Percentiles rank a stretch among this genome's conserved stretches.
Evolutionary conservation across 352 stramenopile species (phyloP).

Genomic region (Phytophthora pistaciae): DNA sequence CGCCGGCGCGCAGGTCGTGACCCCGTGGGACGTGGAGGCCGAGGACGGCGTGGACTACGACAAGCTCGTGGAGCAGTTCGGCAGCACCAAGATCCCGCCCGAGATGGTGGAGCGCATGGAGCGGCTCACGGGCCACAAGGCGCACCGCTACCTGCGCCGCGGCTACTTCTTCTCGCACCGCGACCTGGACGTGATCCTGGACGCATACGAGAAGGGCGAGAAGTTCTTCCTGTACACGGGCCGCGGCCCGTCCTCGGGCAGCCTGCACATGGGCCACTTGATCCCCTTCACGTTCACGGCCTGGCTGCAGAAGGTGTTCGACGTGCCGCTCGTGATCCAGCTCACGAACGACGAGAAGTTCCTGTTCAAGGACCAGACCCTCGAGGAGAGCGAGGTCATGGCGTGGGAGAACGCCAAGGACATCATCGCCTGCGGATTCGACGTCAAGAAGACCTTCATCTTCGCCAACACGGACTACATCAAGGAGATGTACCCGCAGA

Average conservation of each 20-base stretch:
- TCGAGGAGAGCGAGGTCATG: conserved; percentile 92
- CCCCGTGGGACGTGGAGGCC: conserved; percentile 95
- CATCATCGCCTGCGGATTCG: conserved; percentile 99
- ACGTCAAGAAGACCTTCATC: conserved; percentile 99
- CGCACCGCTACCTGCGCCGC: conserved; percentile 97
- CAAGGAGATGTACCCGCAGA: conserved; percentile 98
- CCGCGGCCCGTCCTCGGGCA: conserved; percentile 96
- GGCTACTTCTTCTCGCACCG: conserved; percentile 99
- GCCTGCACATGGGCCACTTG: conserved; percentile 99
- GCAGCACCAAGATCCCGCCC: conserved; percentile 94
- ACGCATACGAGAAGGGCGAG: conserved; percentile 95
- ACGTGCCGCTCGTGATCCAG: conserved; percentile 99
- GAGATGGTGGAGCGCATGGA: conserved; percentile 96
- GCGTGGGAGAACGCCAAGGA: conserved; percentile 99
- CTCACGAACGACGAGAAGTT: conserved; percentile 99
- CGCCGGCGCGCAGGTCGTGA: conserved; percentile 85
- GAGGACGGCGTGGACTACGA: conserved; percentile 98
- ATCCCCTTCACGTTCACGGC: conserved; percentile 99
- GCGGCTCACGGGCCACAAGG: conserved; percentile 93
- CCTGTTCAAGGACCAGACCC: conserved; percentile 98
- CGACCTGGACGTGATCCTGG: conserved; percentile 96
- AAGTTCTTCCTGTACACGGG: conserved; percentile 99
- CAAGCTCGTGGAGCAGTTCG: conserved; percentile 99
- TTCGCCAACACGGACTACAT: conserved; percentile 99
- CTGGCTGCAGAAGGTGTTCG: conserved; percentile 98